Conservation (phyloP, 2,329 filamentous ascomycete genomes). For the Leptographium wingfieldii region DNA sequence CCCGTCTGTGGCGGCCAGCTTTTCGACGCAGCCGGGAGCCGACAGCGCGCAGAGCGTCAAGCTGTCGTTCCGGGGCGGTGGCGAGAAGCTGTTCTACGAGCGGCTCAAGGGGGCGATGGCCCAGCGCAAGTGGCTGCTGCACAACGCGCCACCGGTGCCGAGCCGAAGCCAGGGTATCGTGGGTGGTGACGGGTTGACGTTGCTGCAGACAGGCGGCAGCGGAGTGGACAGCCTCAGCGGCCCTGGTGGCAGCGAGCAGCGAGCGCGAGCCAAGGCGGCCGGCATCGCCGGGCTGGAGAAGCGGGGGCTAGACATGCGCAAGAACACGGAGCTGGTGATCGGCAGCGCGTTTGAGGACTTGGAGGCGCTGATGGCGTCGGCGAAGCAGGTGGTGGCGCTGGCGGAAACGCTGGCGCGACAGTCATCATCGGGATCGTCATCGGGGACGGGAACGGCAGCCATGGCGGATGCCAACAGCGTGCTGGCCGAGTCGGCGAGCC, state of each 20-base stretch:
- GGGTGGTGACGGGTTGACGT: neutral
- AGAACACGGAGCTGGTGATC: conserved; percentile 88
- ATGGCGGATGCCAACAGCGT: conserved; percentile 50
- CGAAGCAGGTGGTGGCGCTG: conserved; percentile 88
- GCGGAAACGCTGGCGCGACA: conserved; percentile 77
- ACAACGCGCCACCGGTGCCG: conserved; percentile 79
- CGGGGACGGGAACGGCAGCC: conserved; percentile 23
- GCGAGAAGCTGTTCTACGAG: conserved; percentile 83
- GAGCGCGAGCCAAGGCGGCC: conserved; percentile 44
- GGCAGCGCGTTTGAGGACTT: conserved; percentile 92
- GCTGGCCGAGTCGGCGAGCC: conserved; percentile 68
- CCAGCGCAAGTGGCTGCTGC: conserved; percentile 90
- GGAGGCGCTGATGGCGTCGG: conserved; percentile 92
- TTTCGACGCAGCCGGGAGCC: conserved; percentile 13
- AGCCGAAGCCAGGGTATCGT: conserved; percentile 31
- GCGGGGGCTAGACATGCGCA: conserved; percentile 68
- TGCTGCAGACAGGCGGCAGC: neutral
- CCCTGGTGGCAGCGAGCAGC: neutral
- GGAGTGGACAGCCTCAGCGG: conserved; percentile 1
- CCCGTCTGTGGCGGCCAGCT: conserved; percentile 41
- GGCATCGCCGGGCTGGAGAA: conserved; percentile 90
- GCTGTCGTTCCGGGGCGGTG: conserved; percentile 79
- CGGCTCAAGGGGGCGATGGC: conserved; percentile 76
- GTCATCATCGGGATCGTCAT: conserved; percentile 24
- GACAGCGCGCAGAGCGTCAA: conserved; percentile 69